Conservation (phyloP, 257 asterid species). For the Ophiorrhiza pumila region DNA sequence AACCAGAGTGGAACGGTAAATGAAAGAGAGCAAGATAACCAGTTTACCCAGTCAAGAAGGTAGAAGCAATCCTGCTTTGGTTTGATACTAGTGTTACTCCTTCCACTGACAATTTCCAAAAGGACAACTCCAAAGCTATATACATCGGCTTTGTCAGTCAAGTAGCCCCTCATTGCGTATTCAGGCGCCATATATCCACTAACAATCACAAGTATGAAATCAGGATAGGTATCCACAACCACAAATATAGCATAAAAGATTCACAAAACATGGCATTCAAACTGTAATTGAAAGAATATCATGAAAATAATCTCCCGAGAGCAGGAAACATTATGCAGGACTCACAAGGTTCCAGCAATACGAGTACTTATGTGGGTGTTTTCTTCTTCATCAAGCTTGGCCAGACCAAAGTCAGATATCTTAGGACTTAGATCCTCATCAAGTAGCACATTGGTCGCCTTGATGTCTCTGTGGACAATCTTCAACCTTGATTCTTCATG, state of each 20-base stretch:
- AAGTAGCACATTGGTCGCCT: constrained; percentile 75
- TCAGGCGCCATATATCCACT: constrained; percentile 89
- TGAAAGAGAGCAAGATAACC: background rate
- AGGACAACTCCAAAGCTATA: constrained; percentile 72
- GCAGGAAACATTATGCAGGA: background rate
- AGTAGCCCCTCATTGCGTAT: constrained; percentile 69
- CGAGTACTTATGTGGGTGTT: constrained; percentile 81
- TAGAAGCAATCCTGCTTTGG: constrained; percentile 64
- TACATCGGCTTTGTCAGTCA: constrained; percentile 78
- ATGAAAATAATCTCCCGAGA: background rate
- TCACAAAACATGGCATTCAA: background rate
- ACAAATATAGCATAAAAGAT: too few relatives aligned
- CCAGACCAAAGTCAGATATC: constrained; percentile 86
- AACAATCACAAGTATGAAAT: constrained; percentile 6
- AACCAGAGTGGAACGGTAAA: background rate
- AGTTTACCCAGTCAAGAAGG: constrained; percentile 73
- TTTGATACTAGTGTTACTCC: constrained; percentile 50
- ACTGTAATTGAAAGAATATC: background rate
- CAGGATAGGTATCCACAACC: background rate
- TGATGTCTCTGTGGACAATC: constrained; percentile 80
- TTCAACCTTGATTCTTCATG: constrained; percentile 84
- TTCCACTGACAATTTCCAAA: constrained; percentile 68
- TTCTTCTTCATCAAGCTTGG: constrained; percentile 81
- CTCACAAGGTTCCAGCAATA: constrained; percentile 78
- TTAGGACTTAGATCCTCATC: constrained; percentile 63